Base-by-base conservation (phyloP, 768 basidiomycete genomes). In the Podaxis sp. region DNA sequence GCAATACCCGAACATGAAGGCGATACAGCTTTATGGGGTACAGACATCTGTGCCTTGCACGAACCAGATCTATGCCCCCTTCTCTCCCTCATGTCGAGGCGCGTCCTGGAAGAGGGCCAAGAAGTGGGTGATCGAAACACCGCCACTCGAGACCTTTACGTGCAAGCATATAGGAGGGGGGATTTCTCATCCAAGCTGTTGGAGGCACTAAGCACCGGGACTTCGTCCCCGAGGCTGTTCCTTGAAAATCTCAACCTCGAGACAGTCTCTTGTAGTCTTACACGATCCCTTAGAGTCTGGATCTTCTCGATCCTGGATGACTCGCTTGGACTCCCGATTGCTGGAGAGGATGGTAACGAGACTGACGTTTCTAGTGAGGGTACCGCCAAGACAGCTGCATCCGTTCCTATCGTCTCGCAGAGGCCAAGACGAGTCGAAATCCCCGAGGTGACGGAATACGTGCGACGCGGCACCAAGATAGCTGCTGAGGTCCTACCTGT, bases 191-290 rank as follows among this genome's bases (percentile, higher is more conserved):
- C 88, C 2, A 80, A 82, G 63, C 72, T 84, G 27, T 70, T 88
- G 70, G 88, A 93, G 65, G 69, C 80, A 4, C 71, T 93, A 57
- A 83, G 74, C 61, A 85, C 87, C 0, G 83, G 81, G 17, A 85
- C 89, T 0, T 86, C 78, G 61, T 93, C 89, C 88, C 85, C 89
- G 4, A 76, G 79, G 37, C 70, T 87, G n/a, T 92, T 90, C 70
- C 80, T 94, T 19, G 92, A 94, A 64, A 82, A 86, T 65, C 92
- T 91, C 0, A 91, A 94, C 71, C 55, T 81, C 33, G 89, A 91
- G 70, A 85, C 84, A 0, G 70, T 89, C 11, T 77, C 83, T 17
- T 74, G 84, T 61, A 86, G 82, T 58, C 81, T 93, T 12, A 85
- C 86, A 5, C 74, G 86, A n/a, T n/a, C 84, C 0, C 79, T 93